Evolutionary conservation across 495 filamentous ascomycete genomes (phyloP), one percentile per base, ranked within the genome.

Genomic region (Lasiosphaeris hirsuta): DNA sequence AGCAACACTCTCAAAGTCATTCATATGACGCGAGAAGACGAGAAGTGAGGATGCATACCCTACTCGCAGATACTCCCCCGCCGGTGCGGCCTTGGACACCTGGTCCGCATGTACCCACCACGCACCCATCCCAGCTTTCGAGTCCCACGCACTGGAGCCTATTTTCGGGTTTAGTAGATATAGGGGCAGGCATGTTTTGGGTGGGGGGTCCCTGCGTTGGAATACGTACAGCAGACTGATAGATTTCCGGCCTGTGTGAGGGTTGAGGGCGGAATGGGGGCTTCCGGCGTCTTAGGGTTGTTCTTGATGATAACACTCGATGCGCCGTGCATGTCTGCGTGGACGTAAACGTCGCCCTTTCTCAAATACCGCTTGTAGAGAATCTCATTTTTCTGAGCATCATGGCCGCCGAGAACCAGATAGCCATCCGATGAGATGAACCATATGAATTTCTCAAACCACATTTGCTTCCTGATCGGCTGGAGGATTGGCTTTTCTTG

Each of bases 351-450:
- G 68, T 98, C 94, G 6, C 94, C 93, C 64, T 89, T 95, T 59
- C 83, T 85, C 34, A 97, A 72, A 67, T 97, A 86, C 8, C 86
- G 81, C 50, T 84, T 85, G 70, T 97, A 97, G 34, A 98, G 78
- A 10, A 91, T 84, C 65, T 98, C 94, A 66, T 88, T 91, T 68
- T 98, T 94, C 73, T 93, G 89, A 5, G 85, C 81, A 74, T 98
- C 94, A 30, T 86, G 86, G 3, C 90, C 93, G 47, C 86, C 87
- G 17, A 98, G 78, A 10, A 96, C 89, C 5, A 98, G 81, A 66
- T 97, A 96, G 7, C 94, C 93, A 62, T 98, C 94, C 0, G 93
- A 96, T 1, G 91, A 96, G 58, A 97, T 84, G 75, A 98, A 98
- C 76, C 88, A 97, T 13, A 83, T 70, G 62, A 96, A 98, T 66